Evolutionary conservation across 805 yeast genomes (phyloP), one percentile per base, ranked within the genome.

Genomic region (Yamadazyma phyllophila): DNA sequence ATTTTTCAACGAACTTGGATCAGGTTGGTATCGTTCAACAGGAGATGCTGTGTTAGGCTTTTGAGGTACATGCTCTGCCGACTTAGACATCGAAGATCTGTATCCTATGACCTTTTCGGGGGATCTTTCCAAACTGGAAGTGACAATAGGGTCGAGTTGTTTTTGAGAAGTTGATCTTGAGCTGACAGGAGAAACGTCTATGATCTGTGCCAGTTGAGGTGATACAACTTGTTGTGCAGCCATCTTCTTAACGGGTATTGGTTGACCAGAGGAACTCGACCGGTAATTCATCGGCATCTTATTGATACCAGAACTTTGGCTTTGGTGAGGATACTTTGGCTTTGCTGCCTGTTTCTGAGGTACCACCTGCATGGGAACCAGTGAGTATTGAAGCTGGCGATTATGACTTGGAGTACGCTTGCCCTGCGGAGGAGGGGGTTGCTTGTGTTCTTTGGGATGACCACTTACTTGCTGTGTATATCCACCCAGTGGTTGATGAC

Each of bases 161-260:
- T 26, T n/a, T 14, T 15, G 31, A 20, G 24, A 20, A 6, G 24
- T 20, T 20, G 24, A 20, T 20, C 26, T 7, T 4, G 32, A 26
- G 29, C 13, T 17, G 16, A 20, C 29, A n/a, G 32, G 32, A 20
- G 40, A 37, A 30, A n/a, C 16, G 11, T 37, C 32, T 13, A 26
- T 12, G 13, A 37, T 26, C 10, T 26, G 40, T 7, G 40, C 40
- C 32, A 13, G 40, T 37, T 37, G 40, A 12, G 40, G 35, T 13
- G 42, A 30, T 9, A 17, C 34, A 8, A 29, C 42, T 12, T 39
- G 42, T 31, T 39, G 42, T 7, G 40, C 14, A 7, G 20, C 31
- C 40, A 37, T 37, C 14, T 26, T 26, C 9, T 14, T 26, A 13
- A 26, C 16, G 15, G 32, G 26, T 14, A 29, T 17, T 6, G 27